phyloP scores from a whole-genome alignment of 2,329 filamentous ascomycete species.

The Cladosporium sp. region DNA sequence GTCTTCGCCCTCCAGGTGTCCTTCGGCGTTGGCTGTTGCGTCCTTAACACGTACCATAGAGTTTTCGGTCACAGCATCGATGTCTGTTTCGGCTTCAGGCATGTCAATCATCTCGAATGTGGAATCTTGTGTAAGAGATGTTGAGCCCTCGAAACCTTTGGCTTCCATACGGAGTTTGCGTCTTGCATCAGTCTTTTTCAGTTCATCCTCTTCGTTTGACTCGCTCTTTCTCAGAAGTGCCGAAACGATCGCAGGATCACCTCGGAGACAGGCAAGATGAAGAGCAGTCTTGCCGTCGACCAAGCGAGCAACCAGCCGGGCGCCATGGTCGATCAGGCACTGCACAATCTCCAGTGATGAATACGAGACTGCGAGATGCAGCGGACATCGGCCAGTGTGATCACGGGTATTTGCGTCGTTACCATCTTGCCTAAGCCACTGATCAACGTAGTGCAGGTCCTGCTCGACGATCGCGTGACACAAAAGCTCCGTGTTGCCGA shows the following conservation, averaged over 20 bases:
- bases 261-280: slow-evolving; percentile 73
- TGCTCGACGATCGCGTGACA: slow-evolving; percentile 77
- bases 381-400: slow-evolving; percentile 71
- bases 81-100: slow-evolving; percentile 33
- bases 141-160: not conserved
- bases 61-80: slow-evolving; percentile 50
- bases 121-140: slow-evolving; percentile 19
- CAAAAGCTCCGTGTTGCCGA: slow-evolving; percentile 71
- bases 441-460: slow-evolving; percentile 64
- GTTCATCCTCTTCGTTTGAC: slow-evolving; percentile 65
- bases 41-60: slow-evolving; percentile 67
- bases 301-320: slow-evolving; percentile 68
- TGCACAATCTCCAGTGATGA: slow-evolving; percentile 68
- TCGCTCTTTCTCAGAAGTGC: slow-evolving; percentile 70
- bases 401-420: slow-evolving; percentile 70
- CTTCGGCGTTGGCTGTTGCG: not conserved
- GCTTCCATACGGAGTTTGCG: slow-evolving; percentile 23
- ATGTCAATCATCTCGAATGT: slow-evolving; percentile 45
- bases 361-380: slow-evolving; percentile 69
- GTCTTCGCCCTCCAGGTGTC: slow-evolving; percentile 45
- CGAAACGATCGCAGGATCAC: slow-evolving; percentile 64
- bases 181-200: slow-evolving; percentile 39
- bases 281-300: slow-evolving; percentile 77
- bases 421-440: slow-evolving; percentile 65
- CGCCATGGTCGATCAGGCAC: slow-evolving; percentile 65